phyloP scores from a whole-genome alignment of 164 flowering plant species.

The Hamamelis virginiana region DNA sequence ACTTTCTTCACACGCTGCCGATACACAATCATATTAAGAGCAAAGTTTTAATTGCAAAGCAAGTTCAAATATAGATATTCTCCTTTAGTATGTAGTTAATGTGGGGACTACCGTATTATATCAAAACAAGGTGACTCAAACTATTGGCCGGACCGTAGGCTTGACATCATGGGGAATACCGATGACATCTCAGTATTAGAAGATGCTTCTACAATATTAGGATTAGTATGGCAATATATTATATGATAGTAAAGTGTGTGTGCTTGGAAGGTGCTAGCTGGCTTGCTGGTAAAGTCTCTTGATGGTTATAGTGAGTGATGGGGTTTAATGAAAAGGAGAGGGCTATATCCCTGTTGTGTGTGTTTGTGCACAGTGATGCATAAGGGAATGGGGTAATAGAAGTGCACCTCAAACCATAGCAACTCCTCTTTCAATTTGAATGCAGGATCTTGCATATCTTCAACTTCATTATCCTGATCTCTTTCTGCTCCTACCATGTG shows the following conservation, averaged over 20 bases:
- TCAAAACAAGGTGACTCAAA: not conserved
- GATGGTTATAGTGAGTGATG: too few relatives aligned
- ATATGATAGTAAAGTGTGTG: not conserved
- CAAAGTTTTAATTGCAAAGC: too few relatives aligned
- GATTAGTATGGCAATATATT: not conserved
- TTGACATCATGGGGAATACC: too few relatives aligned
- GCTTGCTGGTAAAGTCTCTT: too few relatives aligned
- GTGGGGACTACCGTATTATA: too few relatives aligned
- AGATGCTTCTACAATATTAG: not conserved
- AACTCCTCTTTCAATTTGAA: constrained; percentile 16
- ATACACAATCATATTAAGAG: too few relatives aligned
- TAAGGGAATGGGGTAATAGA: not conserved
- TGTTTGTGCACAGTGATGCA: not conserved
- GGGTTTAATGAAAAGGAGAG: too few relatives aligned
- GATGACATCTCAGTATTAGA: too few relatives aligned
- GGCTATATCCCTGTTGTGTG: too few relatives aligned
- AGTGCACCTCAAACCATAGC: constrained; percentile 9
- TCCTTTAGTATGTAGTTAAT: not conserved
- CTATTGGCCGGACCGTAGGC: not conserved
- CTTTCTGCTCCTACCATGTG: constrained; percentile 9
- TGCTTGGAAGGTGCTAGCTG: too few relatives aligned
- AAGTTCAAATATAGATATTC: too few relatives aligned
- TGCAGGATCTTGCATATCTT: not conserved
- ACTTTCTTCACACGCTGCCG: constrained; percentile 10
- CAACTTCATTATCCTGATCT: not conserved